phyloP scores from a whole-genome alignment of 1,139 yeast species.

The Blastobotrys proliferans region DNA sequence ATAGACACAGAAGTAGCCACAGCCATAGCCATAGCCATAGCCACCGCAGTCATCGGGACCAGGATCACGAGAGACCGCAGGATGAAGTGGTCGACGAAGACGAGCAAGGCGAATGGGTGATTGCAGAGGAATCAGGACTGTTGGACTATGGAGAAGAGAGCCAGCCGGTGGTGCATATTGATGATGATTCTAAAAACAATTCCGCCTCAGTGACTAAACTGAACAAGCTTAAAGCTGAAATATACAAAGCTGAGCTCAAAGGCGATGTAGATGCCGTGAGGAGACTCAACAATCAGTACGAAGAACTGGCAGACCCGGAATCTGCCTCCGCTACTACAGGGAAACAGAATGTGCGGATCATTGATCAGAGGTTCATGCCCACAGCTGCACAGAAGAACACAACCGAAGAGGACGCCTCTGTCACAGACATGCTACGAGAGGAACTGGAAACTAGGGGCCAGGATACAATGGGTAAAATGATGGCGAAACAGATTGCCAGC shows the following conservation, averaged over 20 bases:
- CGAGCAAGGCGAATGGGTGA: slow-evolving; percentile 30
- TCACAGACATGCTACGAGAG: slow-evolving; percentile 40
- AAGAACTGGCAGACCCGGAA: slow-evolving; percentile 15
- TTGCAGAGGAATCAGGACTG: slow-evolving; percentile 22
- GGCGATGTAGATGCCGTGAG: slow-evolving; percentile 24
- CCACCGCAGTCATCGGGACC: not conserved
- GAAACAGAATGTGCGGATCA: slow-evolving; percentile 8
- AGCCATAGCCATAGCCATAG: not conserved
- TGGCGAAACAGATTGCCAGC: slow-evolving; percentile 35
- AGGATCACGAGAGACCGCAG: slow-evolving; percentile 2
- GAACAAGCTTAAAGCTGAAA: slow-evolving; percentile 36
- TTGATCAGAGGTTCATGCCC: slow-evolving; percentile 15
- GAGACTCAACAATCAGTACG: slow-evolving; percentile 33
- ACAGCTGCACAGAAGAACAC: not conserved
- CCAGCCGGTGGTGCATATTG: slow-evolving; percentile 10
- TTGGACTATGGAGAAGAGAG: slow-evolving; percentile 9
- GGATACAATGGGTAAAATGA: slow-evolving; percentile 21
- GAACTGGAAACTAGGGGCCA: slow-evolving; percentile 32
- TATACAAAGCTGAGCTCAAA: slow-evolving; percentile 37
- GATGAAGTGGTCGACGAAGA: slow-evolving; percentile 15
- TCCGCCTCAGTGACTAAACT: slow-evolving; percentile 18
- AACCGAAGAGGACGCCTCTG: slow-evolving; percentile 31
- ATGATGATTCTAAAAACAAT: not conserved
- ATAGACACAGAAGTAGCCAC: slow-evolving; percentile 9
- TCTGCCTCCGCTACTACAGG: not conserved